Evolutionary conservation across 257 asterid species (phyloP).

Genomic region (Cordia subcordata): DNA sequence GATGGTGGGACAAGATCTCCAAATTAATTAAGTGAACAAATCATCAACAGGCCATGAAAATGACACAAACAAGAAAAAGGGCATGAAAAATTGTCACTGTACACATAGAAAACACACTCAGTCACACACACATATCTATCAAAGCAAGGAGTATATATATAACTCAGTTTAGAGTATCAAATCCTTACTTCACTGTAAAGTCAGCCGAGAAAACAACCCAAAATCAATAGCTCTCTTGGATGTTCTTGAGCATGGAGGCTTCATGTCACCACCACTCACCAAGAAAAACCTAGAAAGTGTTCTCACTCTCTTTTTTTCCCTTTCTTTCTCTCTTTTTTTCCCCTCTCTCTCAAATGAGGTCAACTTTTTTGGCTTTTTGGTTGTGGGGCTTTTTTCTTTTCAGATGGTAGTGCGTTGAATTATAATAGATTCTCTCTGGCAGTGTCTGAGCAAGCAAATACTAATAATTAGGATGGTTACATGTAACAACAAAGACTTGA

Average conservation of each 20-base stretch:
- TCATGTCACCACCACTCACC: slow-evolving; percentile 14
- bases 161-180: too few species aligned
- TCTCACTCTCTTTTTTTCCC: background rate
- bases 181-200: background rate
- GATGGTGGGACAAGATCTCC: too few species aligned
- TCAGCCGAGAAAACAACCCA: too few species aligned
- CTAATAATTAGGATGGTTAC: slow-evolving; percentile 12
- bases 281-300: slow-evolving; percentile 32
- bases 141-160: too few species aligned
- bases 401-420: slow-evolving; percentile 39
- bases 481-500: background rate
- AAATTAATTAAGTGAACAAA: too few species aligned
- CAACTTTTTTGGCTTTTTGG: too few species aligned
- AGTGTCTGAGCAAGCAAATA: slow-evolving; percentile 29
- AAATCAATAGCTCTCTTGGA: slow-evolving; percentile 16
- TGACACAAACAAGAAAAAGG: too few species aligned
- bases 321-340: slow-evolving; percentile 3
- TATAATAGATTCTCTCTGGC: slow-evolving; percentile 43
- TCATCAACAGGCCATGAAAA: too few species aligned
- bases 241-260: slow-evolving; percentile 18
- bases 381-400: slow-evolving; percentile 14
- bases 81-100: background rate
- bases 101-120: background rate
- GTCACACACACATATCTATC: too few species aligned
- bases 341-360: background rate